Percentiles rank a stretch among this genome's conserved stretches.
Conservation (phyloP, 179 eudicot genomes). For the Patellifolia procumbens region DNA sequence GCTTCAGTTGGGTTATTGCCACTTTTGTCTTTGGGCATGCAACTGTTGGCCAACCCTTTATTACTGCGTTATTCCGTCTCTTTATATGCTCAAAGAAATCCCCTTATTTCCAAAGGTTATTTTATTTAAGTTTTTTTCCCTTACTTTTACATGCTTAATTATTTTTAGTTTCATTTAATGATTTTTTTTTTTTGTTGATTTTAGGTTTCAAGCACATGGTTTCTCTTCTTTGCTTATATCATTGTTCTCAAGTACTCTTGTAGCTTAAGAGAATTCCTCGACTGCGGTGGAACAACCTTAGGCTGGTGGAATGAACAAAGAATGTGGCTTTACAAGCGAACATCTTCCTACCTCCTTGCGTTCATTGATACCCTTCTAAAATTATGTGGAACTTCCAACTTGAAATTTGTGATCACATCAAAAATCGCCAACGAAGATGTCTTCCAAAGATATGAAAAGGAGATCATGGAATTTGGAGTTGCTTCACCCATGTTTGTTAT, state of each 20-base stretch:
- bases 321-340: conserved; percentile 83
- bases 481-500: conserved; percentile 56
- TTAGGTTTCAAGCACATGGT: conserved; percentile 69
- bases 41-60: conserved; percentile 46
- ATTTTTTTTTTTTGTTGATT: not conserved
- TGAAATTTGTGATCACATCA: conserved; percentile 54
- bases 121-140: not conserved
- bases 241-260: conserved; percentile 32
- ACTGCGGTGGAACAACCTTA: conserved; percentile 47
- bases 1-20: conserved; percentile 48
- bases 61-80: conserved; percentile 62
- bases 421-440: conserved; percentile 53
- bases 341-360: conserved; percentile 62
- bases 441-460: conserved; percentile 48
- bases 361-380: conserved; percentile 42
- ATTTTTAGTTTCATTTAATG: no score
- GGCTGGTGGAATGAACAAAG: conserved; percentile 91
- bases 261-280: conserved; percentile 56
- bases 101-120: conserved; percentile 69
- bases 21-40: conserved; percentile 55
- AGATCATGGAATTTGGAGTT: conserved; percentile 70
- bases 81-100: conserved; percentile 54
- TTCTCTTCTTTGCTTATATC: conserved; percentile 58
- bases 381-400: conserved; percentile 39
- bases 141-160: no score